Evolutionary conservation across 1,284 basidiomycete genomes (phyloP).

Genomic region (Moesziomyces antarcticus): DNA sequence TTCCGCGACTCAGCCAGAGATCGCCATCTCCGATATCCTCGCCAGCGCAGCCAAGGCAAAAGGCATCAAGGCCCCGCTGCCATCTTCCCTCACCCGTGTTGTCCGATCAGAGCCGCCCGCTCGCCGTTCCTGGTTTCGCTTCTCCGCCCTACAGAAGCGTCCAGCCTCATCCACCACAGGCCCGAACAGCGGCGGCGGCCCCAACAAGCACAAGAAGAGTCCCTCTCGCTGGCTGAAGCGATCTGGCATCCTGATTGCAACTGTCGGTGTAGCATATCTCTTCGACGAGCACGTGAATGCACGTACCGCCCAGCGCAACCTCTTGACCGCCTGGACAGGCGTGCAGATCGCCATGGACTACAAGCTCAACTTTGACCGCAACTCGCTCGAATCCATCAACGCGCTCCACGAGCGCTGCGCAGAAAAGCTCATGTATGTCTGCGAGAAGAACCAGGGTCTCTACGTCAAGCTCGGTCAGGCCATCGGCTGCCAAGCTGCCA

Average conservation of each 20-base stretch:
- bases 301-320: conserved; percentile 48
- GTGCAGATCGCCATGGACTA: conserved; percentile 58
- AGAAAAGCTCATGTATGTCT: conserved; percentile 51
- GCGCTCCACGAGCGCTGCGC: conserved; percentile 60
- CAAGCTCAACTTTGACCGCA: conserved; percentile 60
- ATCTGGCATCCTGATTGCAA: conserved; percentile 12
- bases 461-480: conserved; percentile 63
- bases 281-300: conserved; percentile 48
- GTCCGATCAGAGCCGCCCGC: conserved; percentile 20
- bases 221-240: conserved; percentile 15
- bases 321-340: conserved; percentile 51
- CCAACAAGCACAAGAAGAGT: background rate
- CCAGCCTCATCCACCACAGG: conserved; percentile 4
- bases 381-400: conserved; percentile 50
- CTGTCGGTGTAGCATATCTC: conserved; percentile 20
- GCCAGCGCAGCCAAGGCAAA: conserved; percentile 27
- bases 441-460: conserved; percentile 60
- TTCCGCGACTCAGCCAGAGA: conserved; percentile 26
- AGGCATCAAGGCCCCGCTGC: conserved; percentile 17
- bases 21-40: conserved; percentile 36
- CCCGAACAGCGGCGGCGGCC: background rate
- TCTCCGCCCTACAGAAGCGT: conserved; percentile 4
- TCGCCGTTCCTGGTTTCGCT: conserved; percentile 27
- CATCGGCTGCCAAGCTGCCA: conserved; percentile 55
- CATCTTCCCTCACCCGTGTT: conserved; percentile 19